phyloP scores from a whole-genome alignment of 2,329 filamentous ascomycete genomes.

The Colletotrichum lentis region DNA sequence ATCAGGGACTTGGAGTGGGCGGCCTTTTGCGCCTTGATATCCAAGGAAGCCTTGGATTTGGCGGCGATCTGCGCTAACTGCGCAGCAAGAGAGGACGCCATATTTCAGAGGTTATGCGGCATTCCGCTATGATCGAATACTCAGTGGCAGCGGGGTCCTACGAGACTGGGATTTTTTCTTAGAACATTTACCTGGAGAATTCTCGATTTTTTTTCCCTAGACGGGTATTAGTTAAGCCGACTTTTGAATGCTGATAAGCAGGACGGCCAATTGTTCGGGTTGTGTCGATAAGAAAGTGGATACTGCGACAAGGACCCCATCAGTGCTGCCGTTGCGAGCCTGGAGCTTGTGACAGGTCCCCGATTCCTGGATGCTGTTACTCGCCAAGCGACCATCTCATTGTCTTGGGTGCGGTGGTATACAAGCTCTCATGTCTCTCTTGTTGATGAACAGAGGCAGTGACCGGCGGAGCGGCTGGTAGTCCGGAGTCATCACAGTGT shows the following conservation, averaged over 20 bases:
- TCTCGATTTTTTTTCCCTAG: conserved; percentile 42
- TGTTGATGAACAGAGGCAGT: neutral
- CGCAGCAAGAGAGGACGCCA: conserved; percentile 87
- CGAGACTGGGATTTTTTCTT: conserved; percentile 20
- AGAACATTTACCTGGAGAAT: conserved; percentile 38
- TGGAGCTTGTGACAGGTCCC: neutral
- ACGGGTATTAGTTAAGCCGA: conserved; percentile 42
- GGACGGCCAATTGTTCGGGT: conserved; percentile 36
- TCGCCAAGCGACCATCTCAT: no score
- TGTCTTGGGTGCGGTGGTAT: no score
- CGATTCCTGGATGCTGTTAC: neutral
- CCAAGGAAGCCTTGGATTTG: conserved; percentile 87
- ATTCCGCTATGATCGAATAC: conserved; percentile 36
- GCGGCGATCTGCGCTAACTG: conserved; percentile 93
- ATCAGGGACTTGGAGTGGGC: conserved; percentile 94
- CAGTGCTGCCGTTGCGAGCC: neutral
- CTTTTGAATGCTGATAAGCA: conserved; percentile 40
- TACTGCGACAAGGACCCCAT: neutral
- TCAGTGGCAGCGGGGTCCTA: conserved; percentile 35
- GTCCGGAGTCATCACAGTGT: neutral
- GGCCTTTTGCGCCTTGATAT: conserved; percentile 90
- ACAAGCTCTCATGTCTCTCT: neutral
- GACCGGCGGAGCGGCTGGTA: no score
- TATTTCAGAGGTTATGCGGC: conserved; percentile 49
- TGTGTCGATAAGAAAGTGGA: conserved; percentile 23